Base-by-base conservation (phyloP, 805 yeast genomes). In the Candida montana region DNA sequence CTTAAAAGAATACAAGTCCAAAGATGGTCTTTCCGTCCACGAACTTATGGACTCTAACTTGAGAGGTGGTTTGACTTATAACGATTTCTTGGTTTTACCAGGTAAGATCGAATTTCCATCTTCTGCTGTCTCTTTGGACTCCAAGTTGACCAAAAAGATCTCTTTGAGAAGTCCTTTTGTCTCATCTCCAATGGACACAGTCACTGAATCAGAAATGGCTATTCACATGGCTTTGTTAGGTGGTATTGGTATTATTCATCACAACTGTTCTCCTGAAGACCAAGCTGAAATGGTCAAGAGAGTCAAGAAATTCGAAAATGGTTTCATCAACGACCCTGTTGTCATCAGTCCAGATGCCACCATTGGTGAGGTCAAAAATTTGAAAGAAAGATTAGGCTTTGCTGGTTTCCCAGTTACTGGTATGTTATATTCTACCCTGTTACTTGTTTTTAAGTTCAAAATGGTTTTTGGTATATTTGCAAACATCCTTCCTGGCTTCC, bases 371-470 rank as follows among this genome's bases (percentile, higher is more conserved):
- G 85, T 88, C 51, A 83, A 77, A 67, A 63, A 63, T 31, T 75
- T 89, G 74, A 82, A 83, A 67, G 69, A 69, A 52, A 56, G 71
- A 51, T 78, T 81, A 47, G 99, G 99, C 45, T 93, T 91, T 67
- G 88, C 97, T 53, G 95, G 97, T 43, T 93, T 89, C 84, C 99
- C 99, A 54, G 96, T 93, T 64, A 93, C 99, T 68, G 96, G 98
- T 93, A 86, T 74, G 99, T 89, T 52, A 13, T 33, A 17, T 7
- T 11, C 21, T 24, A 12, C 26, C 31, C 29, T 35, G 36, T 23
- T 24, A n/a, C n/a, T n/a, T n/a, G n/a, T n/a, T n/a, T n/a, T n/a
- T n/a, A n/a, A n/a, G n/a, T n/a, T n/a, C n/a, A n/a, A n/a, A n/a
- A n/a, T n/a, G n/a, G 12, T 26, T 26, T 26, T 26, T 26, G 12